These are phyloP conservation scores for Erodium maritimum DNA, from an alignment of 345 rosid genomes.

Conservation along the genomic window DNA sequence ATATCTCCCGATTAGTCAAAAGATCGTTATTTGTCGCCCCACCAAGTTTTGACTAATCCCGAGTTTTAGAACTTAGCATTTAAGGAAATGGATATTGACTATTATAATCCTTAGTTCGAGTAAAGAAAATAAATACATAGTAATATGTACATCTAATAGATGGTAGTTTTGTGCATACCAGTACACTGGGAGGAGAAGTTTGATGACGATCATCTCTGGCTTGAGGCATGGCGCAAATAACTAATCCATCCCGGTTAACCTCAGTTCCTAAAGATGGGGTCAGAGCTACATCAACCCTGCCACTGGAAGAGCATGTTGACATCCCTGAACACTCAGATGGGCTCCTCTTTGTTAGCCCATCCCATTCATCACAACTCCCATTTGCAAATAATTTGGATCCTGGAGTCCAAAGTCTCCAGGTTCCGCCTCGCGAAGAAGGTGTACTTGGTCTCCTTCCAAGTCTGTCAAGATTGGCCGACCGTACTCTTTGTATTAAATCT, in stretches of 20 bases:
- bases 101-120: neutral
- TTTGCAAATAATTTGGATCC: neutral
- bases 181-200: constrained; percentile 29
- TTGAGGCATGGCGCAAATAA: constrained; percentile 8
- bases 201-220: neutral
- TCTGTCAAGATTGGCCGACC: neutral
- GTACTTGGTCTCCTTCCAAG: neutral
- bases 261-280: constrained; percentile 15
- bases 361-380: neutral
- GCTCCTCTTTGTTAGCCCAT: neutral
- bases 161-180: constrained; percentile 30
- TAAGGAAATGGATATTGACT: neutral
- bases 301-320: constrained; percentile 21
- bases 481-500: neutral
- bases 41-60: too few species aligned
- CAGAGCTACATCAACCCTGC: constrained; percentile 9
- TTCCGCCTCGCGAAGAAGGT: neutral
- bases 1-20: too few species aligned
- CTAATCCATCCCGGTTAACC: constrained; percentile 16
- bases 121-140: neutral
- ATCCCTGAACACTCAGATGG: constrained; percentile 9
- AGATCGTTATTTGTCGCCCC: too few species aligned
- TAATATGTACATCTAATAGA: neutral
- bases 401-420: neutral
- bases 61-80: too few species aligned